phyloP scores from a whole-genome alignment of 2,329 filamentous ascomycete species.

The Penicillium digitatum region DNA sequence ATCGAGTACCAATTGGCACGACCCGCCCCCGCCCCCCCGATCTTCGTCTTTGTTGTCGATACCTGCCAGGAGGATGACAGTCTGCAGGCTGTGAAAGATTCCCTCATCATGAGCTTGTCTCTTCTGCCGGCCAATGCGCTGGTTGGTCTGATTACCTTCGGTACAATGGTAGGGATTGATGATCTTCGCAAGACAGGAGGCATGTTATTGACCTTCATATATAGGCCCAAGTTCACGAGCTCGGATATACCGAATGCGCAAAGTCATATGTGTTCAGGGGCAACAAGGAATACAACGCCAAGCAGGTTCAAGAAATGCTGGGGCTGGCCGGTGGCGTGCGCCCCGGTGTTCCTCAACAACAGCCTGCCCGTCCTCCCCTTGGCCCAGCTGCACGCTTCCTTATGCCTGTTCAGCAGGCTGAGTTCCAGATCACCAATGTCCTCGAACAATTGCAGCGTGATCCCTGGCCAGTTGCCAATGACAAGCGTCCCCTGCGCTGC shows the following conservation, averaged over 20 bases:
- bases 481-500: slow-evolving; percentile 84
- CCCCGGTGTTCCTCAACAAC: slow-evolving; percentile 59
- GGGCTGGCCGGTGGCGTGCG: slow-evolving; percentile 70
- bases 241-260: slow-evolving; percentile 95
- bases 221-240: slow-evolving; percentile 90
- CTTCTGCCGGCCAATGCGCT: slow-evolving; percentile 60
- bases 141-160: slow-evolving; percentile 64
- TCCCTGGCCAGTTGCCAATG: slow-evolving; percentile 93
- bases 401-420: slow-evolving; percentile 88
- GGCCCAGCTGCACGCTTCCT: slow-evolving; percentile 86
- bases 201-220: slow-evolving; percentile 4
- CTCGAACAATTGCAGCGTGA: slow-evolving; percentile 94
- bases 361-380: slow-evolving; percentile 69
- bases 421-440: slow-evolving; percentile 95
- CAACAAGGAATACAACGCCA: slow-evolving; percentile 95
- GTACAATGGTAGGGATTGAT: slow-evolving; percentile 74
- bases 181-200: slow-evolving; percentile 2
- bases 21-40: slow-evolving; percentile 61
- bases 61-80: slow-evolving; percentile 67
- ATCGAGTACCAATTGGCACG: slow-evolving; percentile 63
- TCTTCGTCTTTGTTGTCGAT: slow-evolving; percentile 66
- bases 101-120: slow-evolving; percentile 63
- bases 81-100: slow-evolving; percentile 63
- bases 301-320: slow-evolving; percentile 99
- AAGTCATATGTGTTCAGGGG: slow-evolving; percentile 98